These are phyloP conservation scores for Zasmidium citrigriseum DNA, from an alignment of 2,329 filamentous ascomycete genomes.

Conservation along the genomic window DNA sequence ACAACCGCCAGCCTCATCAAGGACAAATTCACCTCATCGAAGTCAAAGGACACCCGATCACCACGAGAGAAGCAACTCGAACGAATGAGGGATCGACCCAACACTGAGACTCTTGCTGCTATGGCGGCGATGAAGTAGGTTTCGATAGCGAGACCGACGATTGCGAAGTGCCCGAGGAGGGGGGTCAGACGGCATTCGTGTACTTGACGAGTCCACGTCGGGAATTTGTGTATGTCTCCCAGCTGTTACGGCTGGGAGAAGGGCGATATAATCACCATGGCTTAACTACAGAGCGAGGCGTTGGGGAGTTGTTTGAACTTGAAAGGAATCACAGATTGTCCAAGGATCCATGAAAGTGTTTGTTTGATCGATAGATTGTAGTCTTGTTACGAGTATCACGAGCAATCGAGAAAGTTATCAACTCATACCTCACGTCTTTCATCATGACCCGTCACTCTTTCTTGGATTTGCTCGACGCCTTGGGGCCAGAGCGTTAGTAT, in stretches of 20 bases:
- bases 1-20: conserved; percentile 11
- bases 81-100: conserved; percentile 6
- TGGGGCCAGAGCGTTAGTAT: too few species aligned
- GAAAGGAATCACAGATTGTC: too few species aligned
- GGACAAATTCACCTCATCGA: conserved; percentile 13
- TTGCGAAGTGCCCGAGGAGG: neutral
- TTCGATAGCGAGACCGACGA: too few species aligned
- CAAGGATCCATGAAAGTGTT: neutral
- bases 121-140: conserved; percentile 11
- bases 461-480: too few species aligned
- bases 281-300: neutral
- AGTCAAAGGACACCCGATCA: neutral
- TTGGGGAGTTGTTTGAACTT: neutral
- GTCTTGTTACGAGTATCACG: too few species aligned
- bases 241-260: neutral
- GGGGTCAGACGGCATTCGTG: neutral
- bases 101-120: conserved; percentile 12
- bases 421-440: too few species aligned
- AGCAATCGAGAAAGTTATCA: too few species aligned
- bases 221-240: neutral
- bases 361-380: too few species aligned
- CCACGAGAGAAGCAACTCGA: conserved; percentile 15
- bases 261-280: neutral
- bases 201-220: neutral
- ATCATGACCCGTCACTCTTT: too few species aligned